Evolutionary conservation across 257 asterid genomes (phyloP).

Genomic region (Nicotiana tomentosiformis): DNA sequence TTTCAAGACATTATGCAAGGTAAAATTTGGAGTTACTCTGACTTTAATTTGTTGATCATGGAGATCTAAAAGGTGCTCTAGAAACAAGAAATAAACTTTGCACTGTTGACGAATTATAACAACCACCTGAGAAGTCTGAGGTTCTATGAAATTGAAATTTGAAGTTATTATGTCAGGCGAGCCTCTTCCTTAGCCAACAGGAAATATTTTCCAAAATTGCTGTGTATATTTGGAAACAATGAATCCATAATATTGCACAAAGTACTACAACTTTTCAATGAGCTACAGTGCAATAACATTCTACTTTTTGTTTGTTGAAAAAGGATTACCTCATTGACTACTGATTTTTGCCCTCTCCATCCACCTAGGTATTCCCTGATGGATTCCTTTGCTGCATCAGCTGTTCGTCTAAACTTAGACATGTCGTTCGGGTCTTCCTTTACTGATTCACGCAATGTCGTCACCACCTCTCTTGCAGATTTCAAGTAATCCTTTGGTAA

Average conservation of each 20-base stretch:
- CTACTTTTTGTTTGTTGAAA: background rate
- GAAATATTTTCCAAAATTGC: background rate
- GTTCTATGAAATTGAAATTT: background rate
- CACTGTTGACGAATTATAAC: background rate
- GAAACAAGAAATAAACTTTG: background rate
- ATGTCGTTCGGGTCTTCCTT: conserved; percentile 59
- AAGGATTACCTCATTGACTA: conserved; percentile 56
- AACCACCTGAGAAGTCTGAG: background rate
- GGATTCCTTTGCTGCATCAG: conserved; percentile 90
- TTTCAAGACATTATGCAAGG: background rate
- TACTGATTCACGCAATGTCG: conserved; percentile 71
- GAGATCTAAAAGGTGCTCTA: background rate
- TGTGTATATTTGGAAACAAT: background rate
- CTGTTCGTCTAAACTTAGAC: conserved; percentile 81
- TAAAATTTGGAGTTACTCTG: background rate
- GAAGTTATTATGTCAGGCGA: background rate
- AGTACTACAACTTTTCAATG: background rate
- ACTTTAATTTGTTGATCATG: background rate
- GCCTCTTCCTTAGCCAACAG: background rate
- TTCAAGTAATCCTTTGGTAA: conserved; percentile 85
- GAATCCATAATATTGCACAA: background rate
- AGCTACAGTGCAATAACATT: background rate
- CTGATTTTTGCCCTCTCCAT: conserved; percentile 74
- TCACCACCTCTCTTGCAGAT: conserved; percentile 82
- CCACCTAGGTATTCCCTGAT: conserved; percentile 62